These are phyloP conservation scores for Pythium vanterpoolii DNA, from an alignment of 352 stramenopile species.

Conservation along the genomic window DNA sequence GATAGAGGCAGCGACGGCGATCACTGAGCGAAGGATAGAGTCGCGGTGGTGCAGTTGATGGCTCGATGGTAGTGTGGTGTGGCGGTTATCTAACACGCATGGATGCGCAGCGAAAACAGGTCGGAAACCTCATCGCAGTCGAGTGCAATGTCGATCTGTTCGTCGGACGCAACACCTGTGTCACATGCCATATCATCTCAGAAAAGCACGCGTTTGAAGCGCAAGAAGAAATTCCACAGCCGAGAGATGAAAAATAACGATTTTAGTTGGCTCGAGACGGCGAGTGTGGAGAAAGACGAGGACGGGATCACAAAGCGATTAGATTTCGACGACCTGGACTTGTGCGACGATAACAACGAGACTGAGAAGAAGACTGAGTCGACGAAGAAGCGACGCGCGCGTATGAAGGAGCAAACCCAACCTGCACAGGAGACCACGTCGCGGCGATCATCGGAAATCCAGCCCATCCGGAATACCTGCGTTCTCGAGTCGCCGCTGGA, in stretches of 20 bases:
- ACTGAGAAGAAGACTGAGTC: neutral
- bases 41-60: neutral
- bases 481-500: constrained; percentile 22
- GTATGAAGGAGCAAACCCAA: neutral
- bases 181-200: constrained; percentile 1
- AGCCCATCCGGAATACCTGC: constrained; percentile 25
- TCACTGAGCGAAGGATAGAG: neutral
- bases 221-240: constrained; percentile 13
- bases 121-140: neutral
- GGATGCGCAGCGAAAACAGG: neutral
- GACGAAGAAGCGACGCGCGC: constrained; percentile 1
- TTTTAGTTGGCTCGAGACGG: neutral
- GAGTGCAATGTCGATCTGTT: constrained; percentile 9
- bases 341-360: constrained; percentile 1
- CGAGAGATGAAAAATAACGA: neutral
- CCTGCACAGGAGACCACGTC: neutral
- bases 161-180: constrained; percentile 3
- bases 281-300: constrained; percentile 3
- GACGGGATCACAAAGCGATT: constrained; percentile 15
- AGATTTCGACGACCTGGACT: constrained; percentile 14
- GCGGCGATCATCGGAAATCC: neutral
- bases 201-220: constrained; percentile 10
- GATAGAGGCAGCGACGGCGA: constrained; percentile 5
- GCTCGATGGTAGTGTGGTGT: neutral
- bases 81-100: neutral